phyloP scores from a whole-genome alignment of 1,284 basidiomycete species.

The Cryptococcus sp. region DNA sequence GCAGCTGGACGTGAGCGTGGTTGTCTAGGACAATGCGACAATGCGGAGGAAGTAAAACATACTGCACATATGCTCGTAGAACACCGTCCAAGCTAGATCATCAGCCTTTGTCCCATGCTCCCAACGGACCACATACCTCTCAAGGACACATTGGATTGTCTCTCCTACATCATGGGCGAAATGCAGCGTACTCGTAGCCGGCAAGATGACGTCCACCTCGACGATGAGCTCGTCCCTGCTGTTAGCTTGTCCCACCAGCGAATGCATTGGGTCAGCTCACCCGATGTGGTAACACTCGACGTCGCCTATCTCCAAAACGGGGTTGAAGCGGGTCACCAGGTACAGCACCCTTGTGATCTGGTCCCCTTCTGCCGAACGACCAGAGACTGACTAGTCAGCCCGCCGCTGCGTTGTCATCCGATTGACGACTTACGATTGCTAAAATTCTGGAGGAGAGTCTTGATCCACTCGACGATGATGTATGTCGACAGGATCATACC shows the following conservation, averaged over 20 bases:
- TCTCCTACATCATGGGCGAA: constrained; percentile 49
- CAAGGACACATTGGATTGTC: constrained; percentile 43
- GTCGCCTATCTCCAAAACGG: constrained; percentile 41
- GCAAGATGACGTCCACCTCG: constrained; percentile 49
- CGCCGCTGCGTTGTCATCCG: constrained; percentile 5
- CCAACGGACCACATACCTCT: constrained; percentile 29
- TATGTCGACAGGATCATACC: constrained; percentile 49
- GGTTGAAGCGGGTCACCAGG: constrained; percentile 48
- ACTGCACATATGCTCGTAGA: constrained; percentile 49
- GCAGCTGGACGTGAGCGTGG: constrained; percentile 12
- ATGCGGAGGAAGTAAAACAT: constrained; percentile 6
- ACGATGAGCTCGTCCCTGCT: constrained; percentile 47
- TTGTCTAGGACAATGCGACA: background rate
- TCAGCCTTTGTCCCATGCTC: constrained; percentile 3
- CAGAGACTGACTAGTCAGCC: constrained; percentile 29
- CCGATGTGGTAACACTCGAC: constrained; percentile 48
- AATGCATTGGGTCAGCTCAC: constrained; percentile 9
- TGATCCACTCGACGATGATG: constrained; percentile 48
- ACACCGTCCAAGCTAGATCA: constrained; percentile 43
- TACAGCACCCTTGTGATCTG: constrained; percentile 48
- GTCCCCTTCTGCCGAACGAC: constrained; percentile 30
- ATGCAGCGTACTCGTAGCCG: constrained; percentile 44
- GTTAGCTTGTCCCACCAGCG: background rate
- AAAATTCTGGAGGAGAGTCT: constrained; percentile 49
- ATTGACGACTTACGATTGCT: constrained; percentile 42